A percentile compares a stretch with the other conserved stretches of the same genome.
phyloP scores from a whole-genome alignment of 345 rosid species.

The Anastatica hierochuntica region DNA sequence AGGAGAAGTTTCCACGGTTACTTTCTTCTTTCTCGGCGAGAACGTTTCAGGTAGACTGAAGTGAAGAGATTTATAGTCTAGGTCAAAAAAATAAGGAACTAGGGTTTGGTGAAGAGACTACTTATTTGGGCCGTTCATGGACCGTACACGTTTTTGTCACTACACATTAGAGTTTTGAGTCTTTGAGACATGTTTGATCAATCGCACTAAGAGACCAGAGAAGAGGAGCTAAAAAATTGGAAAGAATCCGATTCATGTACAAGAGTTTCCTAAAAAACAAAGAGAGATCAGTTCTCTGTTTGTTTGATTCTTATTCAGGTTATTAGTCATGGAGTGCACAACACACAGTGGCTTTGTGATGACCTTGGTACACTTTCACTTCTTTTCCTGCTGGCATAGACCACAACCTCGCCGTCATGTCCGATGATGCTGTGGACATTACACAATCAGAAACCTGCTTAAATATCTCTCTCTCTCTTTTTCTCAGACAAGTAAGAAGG shows the following conservation, averaged over 20 bases:
- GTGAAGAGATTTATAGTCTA: neutral
- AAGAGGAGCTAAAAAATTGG: neutral
- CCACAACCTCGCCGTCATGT: slow-evolving; percentile 87
- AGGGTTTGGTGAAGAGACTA: slow-evolving; percentile 13
- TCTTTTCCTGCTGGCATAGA: slow-evolving; percentile 55
- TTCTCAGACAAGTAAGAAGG: no score
- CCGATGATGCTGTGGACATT: slow-evolving; percentile 70
- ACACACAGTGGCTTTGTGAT: slow-evolving; percentile 87
- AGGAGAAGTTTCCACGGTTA: neutral
- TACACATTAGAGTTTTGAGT: no score
- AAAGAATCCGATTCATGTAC: neutral
- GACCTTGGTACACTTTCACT: slow-evolving; percentile 71
- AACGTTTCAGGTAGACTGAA: no score
- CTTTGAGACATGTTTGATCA: no score
- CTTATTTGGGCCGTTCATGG: slow-evolving; percentile 1
- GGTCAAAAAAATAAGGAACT: slow-evolving; percentile 1
- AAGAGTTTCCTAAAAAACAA: no score
- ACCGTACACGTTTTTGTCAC: no score
- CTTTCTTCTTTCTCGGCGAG: slow-evolving; percentile 8
- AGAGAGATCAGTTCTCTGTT: no score
- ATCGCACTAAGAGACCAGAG: no score
- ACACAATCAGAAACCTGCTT: no score
- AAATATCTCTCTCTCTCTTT: no score
- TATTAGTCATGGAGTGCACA: slow-evolving; percentile 79
- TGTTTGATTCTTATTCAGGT: neutral